Evolutionary conservation across 306 rosid species (phyloP).

Genomic region (Mucuna pruriens): DNA sequence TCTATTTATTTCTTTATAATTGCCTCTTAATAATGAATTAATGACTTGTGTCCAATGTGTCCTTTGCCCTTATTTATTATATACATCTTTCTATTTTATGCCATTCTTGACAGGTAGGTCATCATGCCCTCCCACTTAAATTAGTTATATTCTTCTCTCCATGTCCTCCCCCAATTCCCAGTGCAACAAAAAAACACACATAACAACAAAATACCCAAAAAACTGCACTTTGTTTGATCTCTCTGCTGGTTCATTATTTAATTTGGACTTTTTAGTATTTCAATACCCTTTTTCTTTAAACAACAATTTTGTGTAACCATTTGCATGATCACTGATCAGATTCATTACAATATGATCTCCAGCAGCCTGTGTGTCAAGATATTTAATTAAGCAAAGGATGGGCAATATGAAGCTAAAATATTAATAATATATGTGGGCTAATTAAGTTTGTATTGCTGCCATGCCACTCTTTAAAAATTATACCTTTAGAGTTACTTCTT

Average conservation of each 20-base stretch:
- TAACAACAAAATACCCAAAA: slow-evolving; percentile 59
- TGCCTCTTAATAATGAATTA: slow-evolving; percentile 48
- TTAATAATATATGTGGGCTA: slow-evolving; percentile 10
- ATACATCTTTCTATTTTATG: slow-evolving; percentile 38
- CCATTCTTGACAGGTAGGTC: slow-evolving; percentile 72
- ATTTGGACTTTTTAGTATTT: slow-evolving; percentile 39
- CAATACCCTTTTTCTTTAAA: slow-evolving; percentile 41
- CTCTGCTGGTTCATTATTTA: slow-evolving; percentile 36
- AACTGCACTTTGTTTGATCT: slow-evolving; percentile 60
- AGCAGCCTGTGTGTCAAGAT: slow-evolving; percentile 12
- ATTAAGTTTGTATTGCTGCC: slow-evolving; percentile 45
- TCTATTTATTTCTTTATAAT: slow-evolving; percentile 69
- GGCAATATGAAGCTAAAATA: slow-evolving; percentile 35
- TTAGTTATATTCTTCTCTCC: slow-evolving; percentile 43
- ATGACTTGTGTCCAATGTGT: slow-evolving; percentile 48
- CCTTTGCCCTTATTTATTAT: slow-evolving; percentile 35
- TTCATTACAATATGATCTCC: slow-evolving; percentile 45
- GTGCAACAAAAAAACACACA: slow-evolving; percentile 36
- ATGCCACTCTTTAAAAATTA: slow-evolving; percentile 45
- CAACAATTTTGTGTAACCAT: slow-evolving; percentile 39
- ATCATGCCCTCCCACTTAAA: slow-evolving; percentile 79
- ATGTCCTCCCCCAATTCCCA: slow-evolving; percentile 43
- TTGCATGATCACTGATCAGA: slow-evolving; percentile 48
- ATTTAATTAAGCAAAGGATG: slow-evolving; percentile 31
- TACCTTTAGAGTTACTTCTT: slow-evolving; percentile 52